Conservation (phyloP, 805 yeast genomes). For the Cyberlindnera lachancei region DNA sequence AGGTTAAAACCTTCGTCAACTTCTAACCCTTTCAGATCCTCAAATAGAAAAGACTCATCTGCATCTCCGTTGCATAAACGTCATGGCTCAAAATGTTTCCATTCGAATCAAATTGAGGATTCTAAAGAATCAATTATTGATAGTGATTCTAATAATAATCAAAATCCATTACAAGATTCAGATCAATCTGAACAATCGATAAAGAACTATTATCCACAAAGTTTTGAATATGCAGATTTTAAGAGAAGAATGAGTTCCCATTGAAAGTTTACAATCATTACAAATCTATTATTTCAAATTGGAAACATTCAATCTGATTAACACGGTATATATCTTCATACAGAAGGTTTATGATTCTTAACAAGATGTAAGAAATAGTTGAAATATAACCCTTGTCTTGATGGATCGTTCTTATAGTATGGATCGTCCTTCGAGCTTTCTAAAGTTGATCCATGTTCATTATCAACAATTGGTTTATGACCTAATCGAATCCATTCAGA, state of each 20-base stretch:
- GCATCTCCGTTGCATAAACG: no score
- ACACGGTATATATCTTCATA: no score
- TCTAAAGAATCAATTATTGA: neutral
- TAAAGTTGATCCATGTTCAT: no score
- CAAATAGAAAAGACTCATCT: neutral
- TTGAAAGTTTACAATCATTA: no score
- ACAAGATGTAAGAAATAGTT: slow-evolving; percentile 18
- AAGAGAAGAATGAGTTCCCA: slow-evolving; percentile 18
- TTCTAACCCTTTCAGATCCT: no score
- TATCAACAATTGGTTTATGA: neutral
- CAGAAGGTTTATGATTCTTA: slow-evolving; percentile 12
- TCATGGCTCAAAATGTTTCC: neutral
- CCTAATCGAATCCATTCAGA: slow-evolving; percentile 18
- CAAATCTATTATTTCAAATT: no score
- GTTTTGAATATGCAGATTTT: slow-evolving; percentile 19
- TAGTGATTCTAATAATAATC: no score
- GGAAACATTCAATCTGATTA: no score
- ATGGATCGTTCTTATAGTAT: no score
- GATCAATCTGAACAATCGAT: neutral
- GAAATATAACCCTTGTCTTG: slow-evolving; percentile 15
- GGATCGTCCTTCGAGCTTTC: no score
- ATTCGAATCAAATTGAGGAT: slow-evolving; percentile 1
- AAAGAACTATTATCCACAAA: slow-evolving; percentile 5
- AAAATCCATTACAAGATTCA: neutral
- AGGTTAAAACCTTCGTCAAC: no score